Base-by-base conservation (phyloP, 768 basidiomycete genomes). In the Glaciozyma antarctica region DNA sequence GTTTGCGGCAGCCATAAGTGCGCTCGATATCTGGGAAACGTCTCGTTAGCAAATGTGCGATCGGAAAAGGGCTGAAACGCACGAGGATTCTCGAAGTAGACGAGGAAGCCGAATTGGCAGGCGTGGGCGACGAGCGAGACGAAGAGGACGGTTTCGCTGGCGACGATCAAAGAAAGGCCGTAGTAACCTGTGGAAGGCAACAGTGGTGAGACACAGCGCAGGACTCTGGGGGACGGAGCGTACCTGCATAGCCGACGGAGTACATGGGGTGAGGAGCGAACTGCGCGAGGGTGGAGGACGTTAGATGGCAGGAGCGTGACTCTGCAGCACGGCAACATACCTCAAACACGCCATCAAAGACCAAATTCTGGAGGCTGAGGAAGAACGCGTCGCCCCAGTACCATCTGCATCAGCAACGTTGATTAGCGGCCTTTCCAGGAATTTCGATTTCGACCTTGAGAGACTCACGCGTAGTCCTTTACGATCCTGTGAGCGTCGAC, bases 291-390 rank as follows among this genome's bases (percentile, higher is more conserved):
- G 17, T 38, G 21, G 28, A 60, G 6, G 32, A 13, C 24, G 30
- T 4, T n/a, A 24, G n/a, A 30, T 32, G 51, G 13, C 15, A 24
- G 19, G 16, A 1, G 17, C 30, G 32, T 9, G 16, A 34, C 10
- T 56, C 9, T 30, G 48, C 28, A 45, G 56, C 19, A 32, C 19
- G 2, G 38, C 38, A 15, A 41, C 60, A 87, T 48, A 92, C 80
- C 75, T 98, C 94, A 71, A 97, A 99, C 22, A 99, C 94, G 21
- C 95, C 95, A 75, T 99, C 94, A 73, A 99, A 99, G 3, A 97
- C 87, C 19, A 98, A 81, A 51, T 87, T 76, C 66, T 79, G 73
- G 58, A 78, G 75, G 66, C 76, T 74, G 48, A 77, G 72, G 65
- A 71, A 75, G 66, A 75, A 75, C 3, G 66, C 67, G 49, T 75